phyloP scores from a whole-genome alignment of 257 asterid genomes.

The Fraxinus quadrangulata region DNA sequence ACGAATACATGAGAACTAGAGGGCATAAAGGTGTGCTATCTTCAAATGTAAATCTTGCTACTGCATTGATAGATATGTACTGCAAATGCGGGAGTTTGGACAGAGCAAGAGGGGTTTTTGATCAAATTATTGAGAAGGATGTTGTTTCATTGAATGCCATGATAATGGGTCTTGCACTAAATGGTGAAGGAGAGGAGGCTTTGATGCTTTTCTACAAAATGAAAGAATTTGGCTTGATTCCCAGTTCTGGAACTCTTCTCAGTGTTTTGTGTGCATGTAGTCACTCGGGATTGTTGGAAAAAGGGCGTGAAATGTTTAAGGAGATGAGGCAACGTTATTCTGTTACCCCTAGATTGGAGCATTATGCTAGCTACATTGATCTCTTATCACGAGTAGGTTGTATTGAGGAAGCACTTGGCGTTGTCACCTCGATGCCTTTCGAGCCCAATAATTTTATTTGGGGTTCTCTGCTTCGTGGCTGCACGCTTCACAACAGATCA shows the following conservation, averaged over 20 bases:
- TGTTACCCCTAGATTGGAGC: constrained; percentile 56
- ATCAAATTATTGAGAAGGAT: constrained; percentile 51
- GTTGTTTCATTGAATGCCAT: constrained; percentile 73
- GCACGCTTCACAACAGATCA: constrained; percentile 54
- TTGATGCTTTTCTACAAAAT: constrained; percentile 46
- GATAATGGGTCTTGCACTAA: constrained; percentile 73
- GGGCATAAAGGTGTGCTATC: constrained; percentile 45
- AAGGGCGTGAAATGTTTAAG: constrained; percentile 58
- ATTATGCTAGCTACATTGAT: constrained; percentile 72
- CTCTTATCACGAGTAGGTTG: constrained; percentile 67
- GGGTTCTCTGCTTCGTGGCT: constrained; percentile 73
- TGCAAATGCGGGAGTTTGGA: constrained; percentile 69
- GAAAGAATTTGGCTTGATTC: constrained; percentile 39
- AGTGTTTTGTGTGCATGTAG: constrained; percentile 60
- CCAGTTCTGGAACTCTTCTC: constrained; percentile 53
- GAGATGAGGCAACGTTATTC: constrained; percentile 35
- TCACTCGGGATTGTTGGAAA: constrained; percentile 56
- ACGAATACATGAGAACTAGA: constrained; percentile 48
- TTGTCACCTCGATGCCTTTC: constrained; percentile 56
- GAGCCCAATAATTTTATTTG: constrained; percentile 63
- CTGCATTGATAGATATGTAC: constrained; percentile 77
- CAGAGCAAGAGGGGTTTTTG: constrained; percentile 44
- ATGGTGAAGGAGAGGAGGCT: constrained; percentile 67
- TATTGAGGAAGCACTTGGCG: constrained; percentile 63
- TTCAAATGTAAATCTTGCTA: constrained; percentile 64